Base-by-base conservation (phyloP, 2,329 filamentous ascomycete genomes). In the Calonectria naviculata region DNA sequence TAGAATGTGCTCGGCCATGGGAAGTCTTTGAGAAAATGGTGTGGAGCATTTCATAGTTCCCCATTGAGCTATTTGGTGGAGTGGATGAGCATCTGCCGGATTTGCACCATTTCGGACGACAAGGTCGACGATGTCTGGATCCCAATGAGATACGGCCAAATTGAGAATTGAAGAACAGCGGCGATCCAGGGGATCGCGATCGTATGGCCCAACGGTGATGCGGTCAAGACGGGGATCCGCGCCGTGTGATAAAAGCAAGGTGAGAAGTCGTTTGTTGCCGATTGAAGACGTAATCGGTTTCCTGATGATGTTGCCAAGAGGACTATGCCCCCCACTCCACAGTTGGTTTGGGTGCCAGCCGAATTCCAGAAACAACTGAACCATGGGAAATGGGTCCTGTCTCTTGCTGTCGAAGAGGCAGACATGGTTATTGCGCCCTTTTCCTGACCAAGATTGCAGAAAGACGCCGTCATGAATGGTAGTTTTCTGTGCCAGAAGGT, bases 321-420 rank as follows among this genome's bases (percentile, higher is more conserved):
- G 28, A 3, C 8, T 4, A 9, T 41, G 19, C 12, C 60, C 46
- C 21, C 60, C 36, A n/a, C 42, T 46, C 60, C 60, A 64, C 17
- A 56, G 38, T 49, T 68, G 67, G 29, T 68, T 68, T 41, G 67
- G 67, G 58, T 68, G 47, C 60, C 60, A 68, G 26, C 67, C 60
- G 56, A 65, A 58, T 29, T 58, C 60, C 24, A 64, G 67, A 34
- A 68, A 68, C 15, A 68, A n/a, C 19, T 58, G 9, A 12, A 68
- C 17, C 46, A 68, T 24, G 47, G 47, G 21, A 9, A 68, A 28
- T 5, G 67, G 49, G 24, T 64, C 60, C 21, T 31, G 5, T 9
- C 47, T 47, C 4, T 28, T 15, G 17, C 24, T 28, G 15, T 66
- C 47, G 21, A 66, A 66, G 31, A 66, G 36, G 63, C 13, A 41